Conservation (phyloP, 129 eudicot genomes). For the Ambrosia artemisiifolia region DNA sequence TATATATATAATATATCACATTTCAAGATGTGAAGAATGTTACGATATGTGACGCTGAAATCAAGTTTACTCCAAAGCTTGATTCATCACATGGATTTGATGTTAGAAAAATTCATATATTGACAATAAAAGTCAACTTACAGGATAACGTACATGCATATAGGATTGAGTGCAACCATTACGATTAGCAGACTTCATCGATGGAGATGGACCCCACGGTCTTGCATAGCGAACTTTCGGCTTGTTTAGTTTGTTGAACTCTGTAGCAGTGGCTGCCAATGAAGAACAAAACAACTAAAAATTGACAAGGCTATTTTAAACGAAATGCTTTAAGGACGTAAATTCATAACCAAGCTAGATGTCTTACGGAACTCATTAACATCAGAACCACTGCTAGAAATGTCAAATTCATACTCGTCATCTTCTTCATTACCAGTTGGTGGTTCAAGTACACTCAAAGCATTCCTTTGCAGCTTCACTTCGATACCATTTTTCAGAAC, state of each 20-base stretch:
- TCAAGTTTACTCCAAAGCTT: background rate
- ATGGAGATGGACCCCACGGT: conserved; percentile 69
- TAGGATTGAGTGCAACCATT: conserved; percentile 44
- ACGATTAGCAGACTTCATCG: conserved; percentile 55
- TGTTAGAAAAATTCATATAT: conserved; percentile 3
- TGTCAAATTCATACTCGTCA: conserved; percentile 72
- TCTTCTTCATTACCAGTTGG: conserved; percentile 98
- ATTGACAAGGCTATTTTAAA: background rate
- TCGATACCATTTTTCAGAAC: conserved; percentile 97
- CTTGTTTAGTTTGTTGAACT: conserved; percentile 68
- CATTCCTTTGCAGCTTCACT: conserved; percentile 95
- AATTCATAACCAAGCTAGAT: background rate
- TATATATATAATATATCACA: too few relatives aligned
- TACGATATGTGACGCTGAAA: background rate
- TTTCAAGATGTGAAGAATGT: background rate
- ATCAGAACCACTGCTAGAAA: conserved; percentile 78
- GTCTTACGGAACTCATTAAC: conserved; percentile 64
- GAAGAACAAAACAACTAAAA: background rate
- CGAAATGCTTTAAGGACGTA: background rate
- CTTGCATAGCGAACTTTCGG: conserved; percentile 68
- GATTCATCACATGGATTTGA: background rate
- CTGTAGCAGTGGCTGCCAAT: conserved; percentile 54
- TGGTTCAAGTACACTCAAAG: conserved; percentile 94
- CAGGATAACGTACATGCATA: conserved; percentile 47
- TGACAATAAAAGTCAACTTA: conserved; percentile 40